These are phyloP conservation scores for Jaltomata sinuosa DNA, from an alignment of 257 asterid species.

Conservation along the genomic window DNA sequence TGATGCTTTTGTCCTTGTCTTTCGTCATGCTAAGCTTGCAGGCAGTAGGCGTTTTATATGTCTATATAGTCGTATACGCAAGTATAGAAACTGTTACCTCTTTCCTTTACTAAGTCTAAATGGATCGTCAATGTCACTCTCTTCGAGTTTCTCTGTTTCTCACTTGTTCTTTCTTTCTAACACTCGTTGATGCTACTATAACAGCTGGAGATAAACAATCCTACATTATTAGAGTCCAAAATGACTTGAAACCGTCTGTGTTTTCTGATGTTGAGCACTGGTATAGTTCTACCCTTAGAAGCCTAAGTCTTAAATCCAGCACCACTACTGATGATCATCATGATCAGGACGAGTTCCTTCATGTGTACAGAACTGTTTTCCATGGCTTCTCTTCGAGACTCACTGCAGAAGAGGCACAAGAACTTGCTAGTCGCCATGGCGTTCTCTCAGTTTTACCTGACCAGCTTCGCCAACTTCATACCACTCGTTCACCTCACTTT, in stretches of 20 bases:
- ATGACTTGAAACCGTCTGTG: slow-evolving; percentile 53
- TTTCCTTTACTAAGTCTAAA: not conserved
- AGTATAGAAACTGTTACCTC: not conserved
- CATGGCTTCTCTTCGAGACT: slow-evolving; percentile 71
- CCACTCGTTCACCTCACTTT: slow-evolving; percentile 61
- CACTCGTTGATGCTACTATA: not conserved
- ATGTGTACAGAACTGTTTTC: slow-evolving; percentile 59
- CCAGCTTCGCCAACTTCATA: slow-evolving; percentile 57
- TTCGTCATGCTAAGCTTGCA: not conserved
- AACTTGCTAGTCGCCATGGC: slow-evolving; percentile 31
- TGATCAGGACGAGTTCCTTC: slow-evolving; percentile 23
- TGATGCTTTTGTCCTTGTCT: not conserved
- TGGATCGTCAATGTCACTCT: not conserved
- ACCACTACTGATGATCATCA: slow-evolving; percentile 3
- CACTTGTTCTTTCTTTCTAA: slow-evolving; percentile 2
- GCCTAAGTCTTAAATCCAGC: slow-evolving; percentile 14
- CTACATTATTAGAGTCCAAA: slow-evolving; percentile 57
- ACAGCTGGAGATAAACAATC: slow-evolving; percentile 13
- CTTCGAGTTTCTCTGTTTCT: not conserved
- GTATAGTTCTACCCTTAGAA: slow-evolving; percentile 62
- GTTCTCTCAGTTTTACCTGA: slow-evolving; percentile 59
- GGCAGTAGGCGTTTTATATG: not conserved
- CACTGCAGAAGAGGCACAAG: slow-evolving; percentile 36
- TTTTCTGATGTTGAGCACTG: slow-evolving; percentile 48
- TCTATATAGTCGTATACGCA: not conserved